Percentiles rank a stretch among this genome's conserved stretches.
phyloP scores from a whole-genome alignment of 257 asterid species.

The Nicotiana knightiana region DNA sequence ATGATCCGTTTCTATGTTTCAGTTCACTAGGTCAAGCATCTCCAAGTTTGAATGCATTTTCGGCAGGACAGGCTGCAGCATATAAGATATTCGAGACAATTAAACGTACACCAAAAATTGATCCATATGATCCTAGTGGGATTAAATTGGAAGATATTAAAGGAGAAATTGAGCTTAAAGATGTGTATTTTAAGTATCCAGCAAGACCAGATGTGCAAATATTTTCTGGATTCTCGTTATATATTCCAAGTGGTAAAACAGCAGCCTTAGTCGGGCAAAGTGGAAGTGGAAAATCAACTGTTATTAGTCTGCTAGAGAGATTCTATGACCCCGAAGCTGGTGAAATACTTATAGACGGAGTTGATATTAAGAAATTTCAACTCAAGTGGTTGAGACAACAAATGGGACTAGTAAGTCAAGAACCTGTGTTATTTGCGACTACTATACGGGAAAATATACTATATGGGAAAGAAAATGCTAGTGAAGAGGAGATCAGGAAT shows the following conservation, averaged over 20 bases:
- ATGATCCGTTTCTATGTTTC: constrained; percentile 2
- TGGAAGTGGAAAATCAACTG: constrained; percentile 83
- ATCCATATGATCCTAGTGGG: constrained; percentile 43
- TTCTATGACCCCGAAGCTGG: constrained; percentile 76
- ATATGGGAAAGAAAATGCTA: constrained; percentile 48
- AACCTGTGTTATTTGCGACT: constrained; percentile 53
- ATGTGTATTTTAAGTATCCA: constrained; percentile 57
- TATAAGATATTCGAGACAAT: constrained; percentile 57
- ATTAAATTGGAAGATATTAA: constrained; percentile 34
- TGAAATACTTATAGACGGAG: constrained; percentile 45
- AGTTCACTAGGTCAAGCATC: constrained; percentile 62
- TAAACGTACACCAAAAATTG: constrained; percentile 41
- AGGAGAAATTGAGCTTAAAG: constrained; percentile 63
- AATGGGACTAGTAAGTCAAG: constrained; percentile 78
- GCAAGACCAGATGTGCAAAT: constrained; percentile 73
- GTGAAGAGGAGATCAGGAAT: constrained; percentile 39
- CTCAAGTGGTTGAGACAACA: constrained; percentile 51
- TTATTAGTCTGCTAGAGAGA: constrained; percentile 57
- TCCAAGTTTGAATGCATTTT: constrained; percentile 50
- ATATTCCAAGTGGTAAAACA: constrained; percentile 42
- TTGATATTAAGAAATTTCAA: constrained; percentile 38
- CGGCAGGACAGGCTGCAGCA: constrained; percentile 65
- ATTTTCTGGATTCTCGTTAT: constrained; percentile 52
- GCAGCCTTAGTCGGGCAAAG: constrained; percentile 80
- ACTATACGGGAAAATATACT: constrained; percentile 51